phyloP scores from a whole-genome alignment of 306 rosid species.

The Castanea mollissima region DNA sequence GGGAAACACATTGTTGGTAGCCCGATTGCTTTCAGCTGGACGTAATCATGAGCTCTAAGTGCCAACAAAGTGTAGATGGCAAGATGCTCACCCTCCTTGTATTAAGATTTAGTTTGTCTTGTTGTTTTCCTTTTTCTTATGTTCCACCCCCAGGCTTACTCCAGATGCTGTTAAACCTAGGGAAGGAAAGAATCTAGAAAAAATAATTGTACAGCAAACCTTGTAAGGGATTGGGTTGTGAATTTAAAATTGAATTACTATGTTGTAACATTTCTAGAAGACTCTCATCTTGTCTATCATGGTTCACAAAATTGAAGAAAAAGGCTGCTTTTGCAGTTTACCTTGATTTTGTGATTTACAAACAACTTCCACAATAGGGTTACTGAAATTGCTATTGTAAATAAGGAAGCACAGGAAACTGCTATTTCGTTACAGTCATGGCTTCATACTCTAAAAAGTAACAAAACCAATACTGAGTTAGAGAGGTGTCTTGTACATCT shows the following conservation, averaged over 20 bases:
- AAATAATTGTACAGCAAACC: conserved; percentile 33
- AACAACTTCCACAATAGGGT: neutral
- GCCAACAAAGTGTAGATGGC: conserved; percentile 3
- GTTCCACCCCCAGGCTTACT: conserved; percentile 16
- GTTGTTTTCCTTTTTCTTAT: conserved; percentile 12
- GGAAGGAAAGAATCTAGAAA: conserved; percentile 2
- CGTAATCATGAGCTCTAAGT: conserved; percentile 25
- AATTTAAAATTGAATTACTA: neutral
- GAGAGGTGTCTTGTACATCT: too few relatives aligned
- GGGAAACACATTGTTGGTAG: conserved; percentile 76
- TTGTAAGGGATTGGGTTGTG: neutral
- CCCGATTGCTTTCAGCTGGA: conserved; percentile 85
- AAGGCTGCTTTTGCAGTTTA: neutral
- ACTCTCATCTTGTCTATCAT: neutral
- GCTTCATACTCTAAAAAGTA: neutral
- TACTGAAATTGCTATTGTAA: neutral
- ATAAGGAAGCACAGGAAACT: neutral
- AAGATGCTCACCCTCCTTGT: neutral
- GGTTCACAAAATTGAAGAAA: neutral
- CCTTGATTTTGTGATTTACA: neutral
- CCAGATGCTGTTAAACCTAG: neutral
- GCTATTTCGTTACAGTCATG: neutral
- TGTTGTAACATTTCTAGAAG: neutral
- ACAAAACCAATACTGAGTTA: neutral
- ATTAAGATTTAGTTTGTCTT: neutral